These are phyloP conservation scores for Metarhizium album DNA, from an alignment of 2,329 filamentous ascomycete species.

Conservation along the genomic window DNA sequence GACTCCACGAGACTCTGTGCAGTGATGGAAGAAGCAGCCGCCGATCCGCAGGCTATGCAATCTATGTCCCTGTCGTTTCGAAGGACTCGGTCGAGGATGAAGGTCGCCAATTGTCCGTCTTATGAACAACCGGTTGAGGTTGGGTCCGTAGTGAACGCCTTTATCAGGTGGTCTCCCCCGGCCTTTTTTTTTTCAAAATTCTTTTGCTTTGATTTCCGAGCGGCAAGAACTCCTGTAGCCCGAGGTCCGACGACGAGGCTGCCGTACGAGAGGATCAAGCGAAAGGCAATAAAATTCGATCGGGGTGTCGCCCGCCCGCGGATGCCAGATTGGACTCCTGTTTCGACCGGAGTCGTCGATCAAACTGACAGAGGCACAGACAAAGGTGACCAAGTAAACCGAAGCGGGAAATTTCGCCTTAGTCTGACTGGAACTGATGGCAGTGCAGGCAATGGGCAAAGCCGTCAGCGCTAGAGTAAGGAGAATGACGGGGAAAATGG, in stretches of 20 bases:
- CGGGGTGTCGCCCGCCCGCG: neutral
- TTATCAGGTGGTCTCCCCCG: neutral
- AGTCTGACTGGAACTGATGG: conserved; percentile 1
- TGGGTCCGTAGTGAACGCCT: neutral
- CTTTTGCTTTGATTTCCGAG: neutral
- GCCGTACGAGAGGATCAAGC: neutral
- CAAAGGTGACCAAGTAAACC: neutral
- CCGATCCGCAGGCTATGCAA: neutral
- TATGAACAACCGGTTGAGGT: neutral
- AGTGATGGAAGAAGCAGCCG: neutral
- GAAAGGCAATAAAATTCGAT: neutral
- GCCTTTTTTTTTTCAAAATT: neutral
- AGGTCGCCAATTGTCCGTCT: neutral
- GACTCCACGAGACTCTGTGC: neutral
- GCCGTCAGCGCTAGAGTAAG: conserved; percentile 1
- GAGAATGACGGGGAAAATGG: neutral
- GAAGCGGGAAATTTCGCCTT: conserved; percentile 2
- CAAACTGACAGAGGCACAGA: neutral
- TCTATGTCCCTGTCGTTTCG: neutral
- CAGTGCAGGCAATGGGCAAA: neutral
- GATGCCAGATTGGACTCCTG: neutral
- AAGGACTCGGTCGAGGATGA: neutral
- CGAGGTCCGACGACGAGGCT: neutral
- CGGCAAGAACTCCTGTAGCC: neutral
- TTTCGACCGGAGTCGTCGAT: neutral